Conservation (phyloP, 768 basidiomycete species). For the Asterophora parasitica region DNA sequence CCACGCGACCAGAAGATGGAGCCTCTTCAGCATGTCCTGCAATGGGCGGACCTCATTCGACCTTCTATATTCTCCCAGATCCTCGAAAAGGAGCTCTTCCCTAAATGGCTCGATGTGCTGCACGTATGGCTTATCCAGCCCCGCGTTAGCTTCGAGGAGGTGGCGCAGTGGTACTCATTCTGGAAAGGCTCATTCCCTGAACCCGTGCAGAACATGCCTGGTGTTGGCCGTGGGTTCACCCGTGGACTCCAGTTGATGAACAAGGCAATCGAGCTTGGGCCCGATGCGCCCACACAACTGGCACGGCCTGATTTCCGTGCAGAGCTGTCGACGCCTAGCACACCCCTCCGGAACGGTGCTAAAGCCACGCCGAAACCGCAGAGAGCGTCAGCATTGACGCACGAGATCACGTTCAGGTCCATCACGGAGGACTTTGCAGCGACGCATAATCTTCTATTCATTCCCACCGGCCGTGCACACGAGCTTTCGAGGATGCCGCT, state of each 20-base stretch:
- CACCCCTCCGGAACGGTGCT: constrained; percentile 22
- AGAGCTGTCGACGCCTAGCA: constrained; percentile 34
- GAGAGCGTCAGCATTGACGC: constrained; percentile 46
- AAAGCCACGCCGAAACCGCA: constrained; percentile 31
- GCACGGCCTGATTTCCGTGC: constrained; percentile 60
- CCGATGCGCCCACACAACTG: constrained; percentile 64
- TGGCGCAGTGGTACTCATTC: constrained; percentile 87
- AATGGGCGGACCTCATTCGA: constrained; percentile 73
- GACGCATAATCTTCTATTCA: constrained; percentile 80
- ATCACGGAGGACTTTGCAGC: constrained; percentile 91
- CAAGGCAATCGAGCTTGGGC: constrained; percentile 82
- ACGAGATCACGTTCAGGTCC: constrained; percentile 89
- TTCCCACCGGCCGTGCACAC: constrained; percentile 84
- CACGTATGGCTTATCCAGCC: constrained; percentile 93
- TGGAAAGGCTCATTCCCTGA: constrained; percentile 85
- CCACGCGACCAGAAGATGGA: constrained; percentile 87
- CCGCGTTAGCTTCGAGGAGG: constrained; percentile 83
- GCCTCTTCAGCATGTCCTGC: constrained; percentile 70
- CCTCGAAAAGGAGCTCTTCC: constrained; percentile 90
- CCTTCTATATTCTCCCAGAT: constrained; percentile 76
- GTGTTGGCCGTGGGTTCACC: constrained; percentile 77
- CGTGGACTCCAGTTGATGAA: constrained; percentile 92
- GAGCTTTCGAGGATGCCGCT: constrained; percentile 85
- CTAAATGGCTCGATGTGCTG: constrained; percentile 91
- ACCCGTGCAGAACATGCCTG: constrained; percentile 56